Base-by-base conservation (phyloP, 129 eudicot species). In the Silybum marianum region DNA sequence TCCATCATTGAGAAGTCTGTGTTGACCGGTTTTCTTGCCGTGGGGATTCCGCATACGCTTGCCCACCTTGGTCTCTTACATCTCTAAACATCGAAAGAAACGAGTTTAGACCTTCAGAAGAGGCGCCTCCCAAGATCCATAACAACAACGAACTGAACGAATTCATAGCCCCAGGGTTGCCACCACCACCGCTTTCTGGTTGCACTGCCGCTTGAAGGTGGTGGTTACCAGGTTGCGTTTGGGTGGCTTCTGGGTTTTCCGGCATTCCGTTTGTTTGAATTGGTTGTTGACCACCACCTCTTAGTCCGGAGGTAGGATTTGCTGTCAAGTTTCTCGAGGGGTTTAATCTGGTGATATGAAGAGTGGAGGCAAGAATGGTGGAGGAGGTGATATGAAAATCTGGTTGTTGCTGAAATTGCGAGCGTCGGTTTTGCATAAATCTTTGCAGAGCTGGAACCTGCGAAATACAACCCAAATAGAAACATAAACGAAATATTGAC, bases 361-460 rank as follows among this genome's bases (percentile, higher is more conserved):
- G 82, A 36, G 99, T 93, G 7, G 99, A 95, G 71, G 99, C 99
- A 21, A 95, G 99, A 81, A 95, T 89, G 39, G 99, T 95, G 8
- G 97, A 92, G 63, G 98, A 94, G 40, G 97, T 92, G 69, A 95
- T 95, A 78, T 95, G 99, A 54, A 93, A 95, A 81, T 91, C 97
- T 54, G 99, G 97, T 76, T 92, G 96, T 78, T 95, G 99, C 91
- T 89, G 99, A 84, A 95, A 89, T 79, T 93, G 93, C 60, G 97
- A 86, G 40, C 97, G 89, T 9, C 95, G 87, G 81, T 87, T 93
- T 81, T 88, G 97, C 97, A 95, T 90, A 80, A 89, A 95, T 79
- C 99, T 91, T 84, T 95, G 99, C 58, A 95, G 71, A 51, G 99
- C 99, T 19, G 99, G 99, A 75, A 95, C 97, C 99, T 95, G 88